Evolutionary conservation across 1,284 basidiomycete genomes (phyloP).

Genomic region (Cystobasidium slooffiae): DNA sequence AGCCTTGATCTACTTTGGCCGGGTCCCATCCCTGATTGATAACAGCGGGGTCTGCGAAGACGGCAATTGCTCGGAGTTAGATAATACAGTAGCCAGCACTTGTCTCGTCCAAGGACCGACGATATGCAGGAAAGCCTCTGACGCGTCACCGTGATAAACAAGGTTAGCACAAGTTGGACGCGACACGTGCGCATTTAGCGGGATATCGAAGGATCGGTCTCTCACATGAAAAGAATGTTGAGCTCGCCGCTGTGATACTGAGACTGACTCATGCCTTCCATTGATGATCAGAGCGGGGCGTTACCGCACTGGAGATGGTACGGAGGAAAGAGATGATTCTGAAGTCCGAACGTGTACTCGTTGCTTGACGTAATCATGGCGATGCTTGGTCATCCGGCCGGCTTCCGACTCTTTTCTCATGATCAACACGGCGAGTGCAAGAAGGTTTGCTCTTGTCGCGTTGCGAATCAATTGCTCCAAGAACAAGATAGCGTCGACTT

Average conservation of each 20-base stretch:
- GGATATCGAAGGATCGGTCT: background rate
- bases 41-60: constrained; percentile 17
- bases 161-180: background rate
- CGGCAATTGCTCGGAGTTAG: background rate
- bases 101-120: background rate
- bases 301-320: too few species aligned
- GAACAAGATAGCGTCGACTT: too few species aligned
- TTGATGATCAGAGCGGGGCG: background rate
- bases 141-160: background rate
- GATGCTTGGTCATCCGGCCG: too few species aligned
- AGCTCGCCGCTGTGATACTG: constrained; percentile 2
- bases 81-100: too few species aligned
- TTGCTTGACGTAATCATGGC: too few species aligned
- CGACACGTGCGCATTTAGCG: background rate
- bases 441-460: too few species aligned
- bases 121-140: constrained; percentile 34
- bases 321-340: too few species aligned
- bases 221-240: constrained; percentile 28
- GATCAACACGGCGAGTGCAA: too few species aligned
- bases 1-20: constrained; percentile 23
- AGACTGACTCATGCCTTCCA: too few species aligned
- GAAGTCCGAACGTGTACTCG: too few species aligned
- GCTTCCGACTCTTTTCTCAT: too few species aligned
- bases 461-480: too few species aligned
- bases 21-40: constrained; percentile 26